phyloP scores from a whole-genome alignment of 768 basidiomycete species.

The Fomitopsis pulvina region DNA sequence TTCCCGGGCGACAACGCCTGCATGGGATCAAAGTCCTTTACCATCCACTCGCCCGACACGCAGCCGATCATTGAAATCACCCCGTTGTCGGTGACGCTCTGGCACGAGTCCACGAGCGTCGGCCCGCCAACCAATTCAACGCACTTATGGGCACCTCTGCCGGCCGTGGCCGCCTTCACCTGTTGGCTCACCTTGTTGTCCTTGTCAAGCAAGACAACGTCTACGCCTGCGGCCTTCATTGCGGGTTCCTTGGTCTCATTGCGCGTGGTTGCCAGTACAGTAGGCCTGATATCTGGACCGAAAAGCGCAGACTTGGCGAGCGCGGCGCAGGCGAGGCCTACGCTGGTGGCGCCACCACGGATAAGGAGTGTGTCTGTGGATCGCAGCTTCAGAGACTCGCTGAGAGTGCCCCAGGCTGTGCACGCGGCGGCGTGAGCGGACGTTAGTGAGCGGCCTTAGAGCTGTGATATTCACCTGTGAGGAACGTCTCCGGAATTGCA shows the following conservation, averaged over 20 bases:
- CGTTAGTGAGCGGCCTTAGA: not conserved
- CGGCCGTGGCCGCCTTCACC: constrained; percentile 1
- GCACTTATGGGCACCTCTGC: constrained; percentile 1
- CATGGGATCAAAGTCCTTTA: constrained; percentile 4
- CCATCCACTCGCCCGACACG: constrained; percentile 4
- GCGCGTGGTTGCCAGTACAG: constrained; percentile 1
- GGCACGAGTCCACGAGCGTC: not conserved
- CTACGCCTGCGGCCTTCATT: not conserved
- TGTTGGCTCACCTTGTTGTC: not conserved
- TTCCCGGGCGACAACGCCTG: not conserved
- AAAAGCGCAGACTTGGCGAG: constrained; percentile 3
- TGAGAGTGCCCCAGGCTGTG: constrained; percentile 2
- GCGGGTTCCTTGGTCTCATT: not conserved
- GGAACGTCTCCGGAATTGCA: constrained; percentile 2
- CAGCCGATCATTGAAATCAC: constrained; percentile 1
- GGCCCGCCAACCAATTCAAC: constrained; percentile 2
- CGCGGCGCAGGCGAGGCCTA: constrained; percentile 3
- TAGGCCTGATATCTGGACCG: not conserved
- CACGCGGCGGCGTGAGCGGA: not conserved
- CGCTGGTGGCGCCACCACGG: constrained; percentile 3
- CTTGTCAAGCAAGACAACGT: not conserved
- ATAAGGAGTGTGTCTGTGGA: constrained; percentile 2
- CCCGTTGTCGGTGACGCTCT: not conserved
- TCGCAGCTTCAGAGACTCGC: constrained; percentile 1
- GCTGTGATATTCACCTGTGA: not conserved